Evolutionary conservation across 768 basidiomycete genomes (phyloP).

Genomic region (Kwoniella botswanensis): DNA sequence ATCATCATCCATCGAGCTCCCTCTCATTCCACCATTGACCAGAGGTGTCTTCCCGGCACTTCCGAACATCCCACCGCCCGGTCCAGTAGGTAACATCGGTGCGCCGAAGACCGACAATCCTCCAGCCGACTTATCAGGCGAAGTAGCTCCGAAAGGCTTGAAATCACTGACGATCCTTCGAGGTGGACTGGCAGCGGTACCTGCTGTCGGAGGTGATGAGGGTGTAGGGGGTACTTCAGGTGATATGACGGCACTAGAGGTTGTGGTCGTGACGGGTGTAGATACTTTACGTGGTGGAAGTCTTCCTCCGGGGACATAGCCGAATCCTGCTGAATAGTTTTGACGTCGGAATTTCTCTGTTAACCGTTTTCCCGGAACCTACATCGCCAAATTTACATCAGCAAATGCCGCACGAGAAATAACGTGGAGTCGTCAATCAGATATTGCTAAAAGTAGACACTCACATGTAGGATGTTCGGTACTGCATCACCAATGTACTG

Average conservation of each 20-base stretch:
- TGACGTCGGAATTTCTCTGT: slow-evolving; percentile 91
- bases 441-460: slow-evolving; percentile 6
- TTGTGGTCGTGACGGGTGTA: slow-evolving; percentile 45
- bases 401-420: not conserved
- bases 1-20: slow-evolving; percentile 66
- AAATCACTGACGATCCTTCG: slow-evolving; percentile 82
- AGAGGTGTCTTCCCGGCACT: slow-evolving; percentile 37
- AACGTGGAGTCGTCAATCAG: not conserved
- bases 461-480: slow-evolving; percentile 76
- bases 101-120: slow-evolving; percentile 84
- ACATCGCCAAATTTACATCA: slow-evolving; percentile 11
- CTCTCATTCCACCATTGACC: slow-evolving; percentile 62
- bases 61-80: slow-evolving; percentile 52
- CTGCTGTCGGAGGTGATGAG: slow-evolving; percentile 23
- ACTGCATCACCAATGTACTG: slow-evolving; percentile 73
- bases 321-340: slow-evolving; percentile 60
- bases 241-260: slow-evolving; percentile 35
- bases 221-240: slow-evolving; percentile 37
- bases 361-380: slow-evolving; percentile 95
- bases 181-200: slow-evolving; percentile 66
- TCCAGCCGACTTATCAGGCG: slow-evolving; percentile 58
- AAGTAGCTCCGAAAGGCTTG: slow-evolving; percentile 62
- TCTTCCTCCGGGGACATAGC: slow-evolving; percentile 64
- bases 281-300: slow-evolving; percentile 59
- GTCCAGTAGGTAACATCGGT: slow-evolving; percentile 55